A percentile compares a stretch with the other conserved stretches of the same genome.
phyloP scores from a whole-genome alignment of 1,284 basidiomycete genomes.

The Sphaerobolus stellatus region DNA sequence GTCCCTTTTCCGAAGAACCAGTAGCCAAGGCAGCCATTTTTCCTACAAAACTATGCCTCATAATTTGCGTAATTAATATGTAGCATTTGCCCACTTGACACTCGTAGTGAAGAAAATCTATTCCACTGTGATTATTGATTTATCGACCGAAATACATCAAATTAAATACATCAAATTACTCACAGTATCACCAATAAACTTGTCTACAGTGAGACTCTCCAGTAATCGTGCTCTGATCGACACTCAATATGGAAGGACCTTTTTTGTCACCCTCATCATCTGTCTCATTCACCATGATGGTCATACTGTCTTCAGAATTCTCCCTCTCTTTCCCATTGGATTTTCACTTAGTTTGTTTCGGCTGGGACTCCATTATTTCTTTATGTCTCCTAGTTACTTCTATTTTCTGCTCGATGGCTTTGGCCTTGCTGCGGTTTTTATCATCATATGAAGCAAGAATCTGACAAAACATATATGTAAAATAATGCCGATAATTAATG shows the following conservation, averaged over 20 bases:
- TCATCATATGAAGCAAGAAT: conserved; percentile 46
- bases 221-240: conserved; percentile 50
- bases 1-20: conserved; percentile 41
- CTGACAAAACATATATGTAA: conserved; percentile 29
- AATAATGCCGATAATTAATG: conserved; percentile 32
- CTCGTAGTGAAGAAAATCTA: conserved; percentile 35
- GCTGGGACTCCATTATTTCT: not conserved
- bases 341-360: conserved; percentile 18
- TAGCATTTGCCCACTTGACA: conserved; percentile 53
- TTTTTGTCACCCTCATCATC: conserved; percentile 41
- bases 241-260: conserved; percentile 49
- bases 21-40: conserved; percentile 44
- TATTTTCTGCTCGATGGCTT: conserved; percentile 18
- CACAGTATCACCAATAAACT: conserved; percentile 49
- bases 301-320: conserved; percentile 14
- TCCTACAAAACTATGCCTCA: conserved; percentile 48
- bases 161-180: conserved; percentile 15
- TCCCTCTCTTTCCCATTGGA: too few relatives aligned
- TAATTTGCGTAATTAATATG: conserved; percentile 43
- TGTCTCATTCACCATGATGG: conserved; percentile 24
- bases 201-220: conserved; percentile 55
- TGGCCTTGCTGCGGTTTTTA: conserved; percentile 38
- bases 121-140: too few relatives aligned
- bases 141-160: too few relatives aligned
- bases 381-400: not conserved